Evolutionary conservation across 129 eudicot genomes (phyloP).

Genomic region (Flaveria trinervia): DNA sequence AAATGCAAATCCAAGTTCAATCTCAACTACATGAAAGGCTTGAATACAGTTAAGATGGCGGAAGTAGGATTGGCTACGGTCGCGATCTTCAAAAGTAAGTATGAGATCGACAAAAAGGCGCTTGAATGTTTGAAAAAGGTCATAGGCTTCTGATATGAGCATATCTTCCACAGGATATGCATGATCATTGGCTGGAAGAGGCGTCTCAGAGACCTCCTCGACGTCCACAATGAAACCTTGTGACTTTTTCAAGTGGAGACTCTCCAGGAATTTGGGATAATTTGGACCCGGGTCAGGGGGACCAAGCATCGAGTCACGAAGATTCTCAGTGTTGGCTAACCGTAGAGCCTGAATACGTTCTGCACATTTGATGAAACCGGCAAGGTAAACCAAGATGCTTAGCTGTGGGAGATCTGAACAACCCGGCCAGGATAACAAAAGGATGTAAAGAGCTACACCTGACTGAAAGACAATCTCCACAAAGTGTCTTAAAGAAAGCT

Average conservation of each 20-base stretch:
- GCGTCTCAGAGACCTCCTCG: conserved; percentile 39
- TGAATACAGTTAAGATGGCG: conserved; percentile 14
- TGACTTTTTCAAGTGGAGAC: conserved; percentile 43
- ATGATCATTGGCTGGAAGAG: conserved; percentile 23
- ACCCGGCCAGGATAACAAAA: conserved; percentile 49
- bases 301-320: conserved; percentile 49
- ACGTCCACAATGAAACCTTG: conserved; percentile 52
- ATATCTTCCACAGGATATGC: conserved; percentile 14
- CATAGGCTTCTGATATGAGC: conserved; percentile 37
- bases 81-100: conserved; percentile 61
- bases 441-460: conserved; percentile 41
- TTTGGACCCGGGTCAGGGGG: conserved; percentile 64
- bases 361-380: conserved; percentile 46
- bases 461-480: conserved; percentile 40
- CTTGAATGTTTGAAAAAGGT: conserved; percentile 45
- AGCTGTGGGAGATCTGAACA: conserved; percentile 36
- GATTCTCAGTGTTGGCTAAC: conserved; percentile 44
- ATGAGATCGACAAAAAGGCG: conserved; percentile 61
- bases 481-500: conserved; percentile 56
- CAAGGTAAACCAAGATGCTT: conserved; percentile 28
- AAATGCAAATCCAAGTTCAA: conserved; percentile 58
- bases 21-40: conserved; percentile 50
- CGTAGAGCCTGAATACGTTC: conserved; percentile 49
- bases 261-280: conserved; percentile 52
- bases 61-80: conserved; percentile 42